Evolutionary conservation across 2,329 filamentous ascomycete species (phyloP), one percentile per base, ranked within the genome.

Genomic region (Colletotrichum kahawae): DNA sequence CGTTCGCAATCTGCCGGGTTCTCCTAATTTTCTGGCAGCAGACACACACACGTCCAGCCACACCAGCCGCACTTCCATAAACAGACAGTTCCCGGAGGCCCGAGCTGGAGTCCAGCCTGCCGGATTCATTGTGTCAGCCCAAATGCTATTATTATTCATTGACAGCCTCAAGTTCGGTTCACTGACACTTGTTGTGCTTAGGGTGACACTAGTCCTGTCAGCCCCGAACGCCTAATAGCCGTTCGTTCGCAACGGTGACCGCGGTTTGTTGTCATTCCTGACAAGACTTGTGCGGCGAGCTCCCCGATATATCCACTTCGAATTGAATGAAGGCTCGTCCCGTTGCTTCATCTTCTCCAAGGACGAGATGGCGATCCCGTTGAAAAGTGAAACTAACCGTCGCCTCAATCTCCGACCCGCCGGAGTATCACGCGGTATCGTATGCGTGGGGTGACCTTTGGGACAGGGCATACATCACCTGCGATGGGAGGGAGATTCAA

Each of bases 401-500:
- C 7, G 51, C 31, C 31, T 27, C 24, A 21, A 24, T 67, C 14
- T 34, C 38, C 10, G 51, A 33, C 12, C 21, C 38, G 12, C 9
- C 51, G 10, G n/a, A 29, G 56, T 72, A 63, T 21, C 64, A 68
- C 12, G 65, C 65, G n/a, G 21, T 72, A 12, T 72, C 65, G n/a
- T 72, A 63, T 21, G 70, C 70, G 13, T 72, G 56, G 54, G 64
- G 65, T 1, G 27, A 54, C 2, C 21, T 51, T 0, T 10, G 24
- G 7, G 56, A 72, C 31, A 54, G 51, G 3, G 38, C 62, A 24
- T 67, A 77, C 69, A 80, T 83, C 7, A 16, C 74, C 18, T 79
- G 79, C 51, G 76, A 81, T 59, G 80, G 77, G 7, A 70, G 69
- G 33, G 48, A 75, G 8, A 77, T 84, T 10, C 69, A 79, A 24